phyloP scores from a whole-genome alignment of 345 rosid species.

The Citrus reticulata region DNA sequence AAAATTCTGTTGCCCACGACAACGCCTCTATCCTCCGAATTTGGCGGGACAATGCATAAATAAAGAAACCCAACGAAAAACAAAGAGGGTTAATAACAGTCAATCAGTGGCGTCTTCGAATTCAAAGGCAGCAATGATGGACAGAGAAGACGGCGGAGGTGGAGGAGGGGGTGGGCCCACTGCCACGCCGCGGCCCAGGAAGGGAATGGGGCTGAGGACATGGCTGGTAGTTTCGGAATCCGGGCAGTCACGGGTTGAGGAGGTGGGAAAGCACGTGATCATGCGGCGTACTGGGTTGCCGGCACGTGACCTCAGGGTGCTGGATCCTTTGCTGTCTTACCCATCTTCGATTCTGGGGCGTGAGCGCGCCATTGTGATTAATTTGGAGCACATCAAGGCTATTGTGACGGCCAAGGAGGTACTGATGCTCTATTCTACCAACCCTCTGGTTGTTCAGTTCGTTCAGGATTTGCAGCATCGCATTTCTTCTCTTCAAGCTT shows the following conservation, averaged over 20 bases:
- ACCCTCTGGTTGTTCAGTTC: constrained; percentile 38
- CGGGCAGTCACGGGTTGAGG: constrained; percentile 30
- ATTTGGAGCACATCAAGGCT: constrained; percentile 52
- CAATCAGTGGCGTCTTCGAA: background rate
- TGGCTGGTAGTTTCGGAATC: constrained; percentile 42
- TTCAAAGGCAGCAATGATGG: background rate
- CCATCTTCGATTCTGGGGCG: constrained; percentile 54
- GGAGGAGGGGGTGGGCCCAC: background rate
- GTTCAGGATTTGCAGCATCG: constrained; percentile 39
- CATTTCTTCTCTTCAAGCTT: constrained; percentile 5
- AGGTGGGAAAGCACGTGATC: constrained; percentile 41
- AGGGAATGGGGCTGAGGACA: constrained; percentile 25
- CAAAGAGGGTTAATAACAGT: no score
- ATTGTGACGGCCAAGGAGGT: constrained; percentile 50
- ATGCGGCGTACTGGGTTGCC: constrained; percentile 58
- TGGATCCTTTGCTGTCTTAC: constrained; percentile 50
- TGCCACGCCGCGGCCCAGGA: constrained; percentile 22
- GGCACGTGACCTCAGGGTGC: constrained; percentile 44
- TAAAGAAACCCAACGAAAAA: no score
- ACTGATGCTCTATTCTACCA: constrained; percentile 34
- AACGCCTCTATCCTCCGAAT: no score
- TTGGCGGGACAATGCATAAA: no score
- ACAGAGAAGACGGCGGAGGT: background rate
- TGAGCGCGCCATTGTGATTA: constrained; percentile 47
- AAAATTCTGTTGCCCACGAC: no score